Percentiles rank a stretch among this genome's conserved stretches.
These are phyloP conservation scores for Sporothrix sp. DNA, from an alignment of 2,329 filamentous ascomycete genomes.

Conservation along the genomic window DNA sequence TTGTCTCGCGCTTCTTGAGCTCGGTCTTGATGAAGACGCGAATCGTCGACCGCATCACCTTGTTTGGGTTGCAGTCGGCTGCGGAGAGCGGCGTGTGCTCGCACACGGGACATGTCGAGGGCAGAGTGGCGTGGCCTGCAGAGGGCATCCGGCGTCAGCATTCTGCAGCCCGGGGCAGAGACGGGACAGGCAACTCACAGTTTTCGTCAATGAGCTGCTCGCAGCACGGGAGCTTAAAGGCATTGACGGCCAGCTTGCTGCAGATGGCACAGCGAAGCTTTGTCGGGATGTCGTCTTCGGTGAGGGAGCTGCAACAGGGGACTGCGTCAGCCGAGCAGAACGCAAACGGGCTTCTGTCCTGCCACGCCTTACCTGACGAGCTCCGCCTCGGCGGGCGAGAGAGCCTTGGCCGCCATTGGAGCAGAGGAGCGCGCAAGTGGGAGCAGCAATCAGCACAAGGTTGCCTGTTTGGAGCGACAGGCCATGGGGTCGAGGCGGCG, in stretches of 20 bases:
- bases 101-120: conserved; percentile 81
- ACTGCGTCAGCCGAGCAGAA: conserved; percentile 8
- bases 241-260: conserved; percentile 81
- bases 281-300: conserved; percentile 81
- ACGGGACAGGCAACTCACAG: conserved; percentile 56
- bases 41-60: conserved; percentile 83
- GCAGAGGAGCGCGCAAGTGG: conserved; percentile 5
- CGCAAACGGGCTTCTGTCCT: neutral
- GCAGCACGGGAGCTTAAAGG: conserved; percentile 86
- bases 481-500: conserved; percentile 5
- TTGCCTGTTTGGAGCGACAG: neutral
- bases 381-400: conserved; percentile 46
- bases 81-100: conserved; percentile 80
- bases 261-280: conserved; percentile 93
- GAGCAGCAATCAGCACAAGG: neutral
- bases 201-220: conserved; percentile 87
- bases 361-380: conserved; percentile 41
- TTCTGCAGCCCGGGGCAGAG: neutral
- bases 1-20: conserved; percentile 75
- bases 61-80: conserved; percentile 80
- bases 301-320: conserved; percentile 50
- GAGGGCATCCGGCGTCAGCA: neutral
- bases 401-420: conserved; percentile 22
- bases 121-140: conserved; percentile 54
- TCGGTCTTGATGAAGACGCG: conserved; percentile 84